Base-by-base conservation (phyloP, 1,139 yeast genomes). In the Sugiyamaella paludigena region DNA sequence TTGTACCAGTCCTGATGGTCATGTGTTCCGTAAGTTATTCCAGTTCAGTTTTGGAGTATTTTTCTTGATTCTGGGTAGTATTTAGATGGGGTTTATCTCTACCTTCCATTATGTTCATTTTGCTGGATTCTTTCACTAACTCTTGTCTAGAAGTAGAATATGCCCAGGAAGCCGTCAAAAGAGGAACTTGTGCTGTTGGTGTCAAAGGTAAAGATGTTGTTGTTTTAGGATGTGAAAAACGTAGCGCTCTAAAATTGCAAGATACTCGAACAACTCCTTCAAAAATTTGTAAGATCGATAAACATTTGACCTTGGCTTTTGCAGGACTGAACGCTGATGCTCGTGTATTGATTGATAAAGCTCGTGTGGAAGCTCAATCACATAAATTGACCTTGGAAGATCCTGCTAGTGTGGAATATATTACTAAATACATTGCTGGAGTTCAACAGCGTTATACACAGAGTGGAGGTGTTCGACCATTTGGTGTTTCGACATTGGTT, bases 271-370 rank as follows among this genome's bases (percentile, higher is more conserved):
- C 88, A 55, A 91, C 97, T 3, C 98, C 98, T 31, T 83, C 95
- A 50, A 92, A 92, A 73, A 88, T 92, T 60, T 87, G 95, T 65
- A 84, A 85, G 67, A 79, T 92, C 52, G 98, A 94, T 69, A 82
- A 85, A 61, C 98, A 92, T 68, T 84, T 87, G 39, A 84, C 89
- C 58, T 77, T 92, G 61, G 95, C 96, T 46, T 94, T 94, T 75
- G 97, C 98, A 43, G 99, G 99, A 3, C 78, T 92, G 67, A 92
- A 91, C 70, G 99, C 99, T 11, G 99, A 92, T 69, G 96, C 98
- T 11, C 80, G 99, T 66, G 83, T 92, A 53, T 78, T 92, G 60
- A 88, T 92, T 51, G 98, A 92, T 70, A 87, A 86, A 73, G 98
- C 98, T 6, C 80, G 98, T 62, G 85, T 91, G 31, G 98, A 92